Conservation (phyloP, 306 rosid species). For the Crotalaria pallida region DNA sequence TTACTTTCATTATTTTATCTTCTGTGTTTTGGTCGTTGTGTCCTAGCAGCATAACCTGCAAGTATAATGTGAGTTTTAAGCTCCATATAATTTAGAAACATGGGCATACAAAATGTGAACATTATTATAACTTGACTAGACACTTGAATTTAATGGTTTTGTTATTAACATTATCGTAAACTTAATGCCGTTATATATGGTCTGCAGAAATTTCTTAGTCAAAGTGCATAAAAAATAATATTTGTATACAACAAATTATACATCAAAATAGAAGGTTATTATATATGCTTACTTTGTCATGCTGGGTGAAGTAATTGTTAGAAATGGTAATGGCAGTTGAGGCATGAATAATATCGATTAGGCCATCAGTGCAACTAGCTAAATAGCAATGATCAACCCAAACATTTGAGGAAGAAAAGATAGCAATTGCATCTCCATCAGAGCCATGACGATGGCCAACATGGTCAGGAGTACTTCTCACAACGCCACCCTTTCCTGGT, state of each 20-base stretch:
- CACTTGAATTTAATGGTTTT: no score
- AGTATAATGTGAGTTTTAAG: background rate
- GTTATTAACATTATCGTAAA: no score
- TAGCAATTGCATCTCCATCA: conserved; percentile 70
- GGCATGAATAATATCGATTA: conserved; percentile 61
- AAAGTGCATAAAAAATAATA: no score
- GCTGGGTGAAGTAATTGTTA: conserved; percentile 72
- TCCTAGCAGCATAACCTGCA: conserved; percentile 86
- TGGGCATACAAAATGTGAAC: no score
- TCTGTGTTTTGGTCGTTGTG: conserved; percentile 51
- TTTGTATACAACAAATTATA: no score
- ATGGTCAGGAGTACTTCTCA: conserved; percentile 51
- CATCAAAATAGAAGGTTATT: background rate
- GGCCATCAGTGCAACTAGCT: conserved; percentile 50
- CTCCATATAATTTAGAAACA: no score
- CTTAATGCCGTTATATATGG: background rate
- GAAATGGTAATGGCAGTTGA: conserved; percentile 70
- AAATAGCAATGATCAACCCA: conserved; percentile 82
- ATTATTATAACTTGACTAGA: no score
- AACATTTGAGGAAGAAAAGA: conserved; percentile 53
- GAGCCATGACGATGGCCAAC: conserved; percentile 58
- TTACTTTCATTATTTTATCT: conserved; percentile 55
- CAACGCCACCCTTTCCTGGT: conserved; percentile 51
- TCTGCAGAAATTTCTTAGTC: background rate
- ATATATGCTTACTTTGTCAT: conserved; percentile 53